Evolutionary conservation across 768 basidiomycete genomes (phyloP).

Genomic region (Naganishia vaughanmartiniae): DNA sequence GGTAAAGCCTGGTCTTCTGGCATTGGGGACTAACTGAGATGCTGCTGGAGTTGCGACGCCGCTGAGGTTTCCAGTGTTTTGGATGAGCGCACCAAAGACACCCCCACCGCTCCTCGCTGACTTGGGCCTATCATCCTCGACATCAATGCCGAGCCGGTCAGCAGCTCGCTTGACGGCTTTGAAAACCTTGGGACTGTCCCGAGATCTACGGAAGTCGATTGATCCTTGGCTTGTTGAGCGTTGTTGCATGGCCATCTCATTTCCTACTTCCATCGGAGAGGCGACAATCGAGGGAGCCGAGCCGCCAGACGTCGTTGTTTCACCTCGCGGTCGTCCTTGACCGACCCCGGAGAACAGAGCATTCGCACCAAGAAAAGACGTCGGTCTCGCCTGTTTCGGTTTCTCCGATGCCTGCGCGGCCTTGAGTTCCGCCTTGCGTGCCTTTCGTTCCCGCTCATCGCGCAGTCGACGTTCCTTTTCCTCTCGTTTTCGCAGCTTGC

Average conservation of each 20-base stretch:
- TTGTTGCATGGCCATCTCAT: conserved; percentile 8
- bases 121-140: conserved; percentile 48
- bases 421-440: conserved; percentile 10
- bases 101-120: conserved; percentile 61
- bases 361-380: conserved; percentile 3
- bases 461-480: conserved; percentile 35
- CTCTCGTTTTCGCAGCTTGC: conserved; percentile 36
- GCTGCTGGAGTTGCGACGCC: conserved; percentile 54
- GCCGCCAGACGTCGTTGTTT: not conserved
- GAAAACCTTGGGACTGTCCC: conserved; percentile 24
- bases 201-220: not conserved
- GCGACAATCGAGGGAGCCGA: not conserved
- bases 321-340: not conserved
- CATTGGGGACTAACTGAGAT: conserved; percentile 60
- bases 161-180: conserved; percentile 28
- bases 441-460: conserved; percentile 29
- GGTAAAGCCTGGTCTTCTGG: conserved; percentile 65
- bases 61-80: conserved; percentile 65
- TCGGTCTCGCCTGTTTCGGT: conserved; percentile 8
- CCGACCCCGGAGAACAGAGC: conserved; percentile 3
- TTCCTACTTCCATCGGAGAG: not conserved
- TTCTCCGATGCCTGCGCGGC: conserved; percentile 1
- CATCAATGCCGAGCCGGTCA: conserved; percentile 34
- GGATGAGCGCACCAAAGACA: conserved; percentile 69
- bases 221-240: conserved; percentile 17